A percentile compares a stretch with the other conserved stretches of the same genome.
Conservation (phyloP, 805 yeast genomes). For the Sugiyamaella valdiviana region DNA sequence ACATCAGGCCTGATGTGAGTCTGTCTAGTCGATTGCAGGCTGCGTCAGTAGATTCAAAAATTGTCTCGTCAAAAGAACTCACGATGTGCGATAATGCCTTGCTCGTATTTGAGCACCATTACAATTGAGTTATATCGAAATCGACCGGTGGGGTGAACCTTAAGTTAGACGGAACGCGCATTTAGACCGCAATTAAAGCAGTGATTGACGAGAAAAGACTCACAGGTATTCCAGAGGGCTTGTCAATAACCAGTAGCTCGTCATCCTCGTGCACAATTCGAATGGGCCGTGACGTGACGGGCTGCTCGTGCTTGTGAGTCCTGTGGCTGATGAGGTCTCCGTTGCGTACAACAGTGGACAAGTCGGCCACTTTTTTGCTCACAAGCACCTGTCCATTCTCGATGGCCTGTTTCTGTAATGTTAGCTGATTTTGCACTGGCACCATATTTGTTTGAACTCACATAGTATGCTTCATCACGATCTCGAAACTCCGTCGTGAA, state of each 20-base stretch:
- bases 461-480: conserved; percentile 60
- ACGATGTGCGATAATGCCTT: conserved; percentile 59
- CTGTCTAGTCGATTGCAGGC: conserved; percentile 86
- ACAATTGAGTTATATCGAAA: conserved; percentile 79
- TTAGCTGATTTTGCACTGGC: neutral
- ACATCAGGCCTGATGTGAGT: conserved; percentile 89
- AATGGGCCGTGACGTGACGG: conserved; percentile 57
- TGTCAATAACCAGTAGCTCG: conserved; percentile 74
- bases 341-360: conserved; percentile 62
- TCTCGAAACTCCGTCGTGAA: conserved; percentile 83
- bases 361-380: conserved; percentile 57
- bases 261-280: conserved; percentile 73
- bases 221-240: conserved; percentile 93
- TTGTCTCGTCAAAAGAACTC: conserved; percentile 1
- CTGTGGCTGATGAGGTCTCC: conserved; percentile 83
- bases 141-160: conserved; percentile 76
- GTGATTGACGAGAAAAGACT: conserved; percentile 24
- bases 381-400: conserved; percentile 70
- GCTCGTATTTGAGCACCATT: conserved; percentile 66
- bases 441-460: conserved; percentile 11
- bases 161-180: neutral
- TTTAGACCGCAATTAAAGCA: neutral
- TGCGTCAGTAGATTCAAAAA: neutral
- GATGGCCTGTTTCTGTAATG: conserved; percentile 40
- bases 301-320: conserved; percentile 88